Base-by-base conservation (phyloP, 2,329 filamentous ascomycete genomes). In the Aplosporella prunicola region DNA sequence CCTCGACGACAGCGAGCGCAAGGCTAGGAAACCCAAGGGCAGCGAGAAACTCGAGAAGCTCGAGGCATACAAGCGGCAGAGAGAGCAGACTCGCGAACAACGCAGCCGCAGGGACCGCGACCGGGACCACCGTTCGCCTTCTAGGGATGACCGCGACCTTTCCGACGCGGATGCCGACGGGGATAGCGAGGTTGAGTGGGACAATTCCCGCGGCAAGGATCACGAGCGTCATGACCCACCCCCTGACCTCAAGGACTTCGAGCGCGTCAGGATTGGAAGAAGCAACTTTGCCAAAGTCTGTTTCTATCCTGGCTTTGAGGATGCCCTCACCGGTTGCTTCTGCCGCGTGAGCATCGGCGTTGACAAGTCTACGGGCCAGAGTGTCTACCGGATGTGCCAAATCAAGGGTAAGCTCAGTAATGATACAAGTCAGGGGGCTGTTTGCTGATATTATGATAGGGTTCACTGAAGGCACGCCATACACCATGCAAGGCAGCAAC, bases 241-340 rank as follows among this genome's bases (percentile, higher is more conserved):
- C 17, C 77, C 83, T 2, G 77, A 82, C 23, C 67, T 94, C 14
- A 72, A 72, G n/a, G 86, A 96, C 57, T 78, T 89, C 46, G 82
- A 96, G 54, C 77, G 84, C 34, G 76, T 89, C 36, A 78, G 86
- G 40, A 74, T 98, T 41, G 85, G 88, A 33, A 77, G 91, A 44
- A 82, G 76, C 47, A 83, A 87, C 52, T 94, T 98, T 57, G 81
- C 82, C 5, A 78, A 89, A 52, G 82, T 94, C 39, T 95, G 87
- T 69, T 94, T 93, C 65, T 89, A 88, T 49, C 91, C 91, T 9
- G 80, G 80, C 4, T 95, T 98, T 48, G 83, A 93, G 39, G 67
- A 82, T 7, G 73, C 82, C 20, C 82, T 95, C 51, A 76, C 70
- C 11, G 86, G 86, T 35, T 93, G 87, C 59, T 98, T 82, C 56